A percentile compares a stretch with the other conserved stretches of the same genome.
phyloP scores from a whole-genome alignment of 768 basidiomycete species.

The Mrakia blollopis region DNA sequence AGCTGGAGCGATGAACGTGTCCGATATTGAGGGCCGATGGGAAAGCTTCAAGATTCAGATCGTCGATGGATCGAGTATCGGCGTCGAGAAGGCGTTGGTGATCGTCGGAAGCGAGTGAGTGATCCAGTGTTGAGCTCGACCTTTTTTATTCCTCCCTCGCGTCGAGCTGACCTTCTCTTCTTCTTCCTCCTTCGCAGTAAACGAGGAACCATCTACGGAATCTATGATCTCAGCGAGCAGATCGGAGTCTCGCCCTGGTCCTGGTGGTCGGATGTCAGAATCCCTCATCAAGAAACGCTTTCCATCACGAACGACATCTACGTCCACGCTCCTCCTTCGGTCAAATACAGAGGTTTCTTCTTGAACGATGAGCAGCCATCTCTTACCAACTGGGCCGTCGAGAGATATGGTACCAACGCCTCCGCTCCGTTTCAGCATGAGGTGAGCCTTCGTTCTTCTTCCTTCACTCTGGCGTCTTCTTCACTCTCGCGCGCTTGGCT shows the following conservation, averaged over 20 bases:
- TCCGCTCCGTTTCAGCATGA: constrained; percentile 56
- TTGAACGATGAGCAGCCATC: constrained; percentile 73
- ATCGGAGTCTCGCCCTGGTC: constrained; percentile 53
- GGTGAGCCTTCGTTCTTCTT: background rate
- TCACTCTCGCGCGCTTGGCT: background rate
- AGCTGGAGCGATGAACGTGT: constrained; percentile 54
- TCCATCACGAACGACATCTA: constrained; percentile 45
- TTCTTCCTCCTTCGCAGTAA: constrained; percentile 36
- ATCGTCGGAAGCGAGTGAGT: constrained; percentile 60
- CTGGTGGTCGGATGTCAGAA: constrained; percentile 76
- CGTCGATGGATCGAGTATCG: constrained; percentile 56
- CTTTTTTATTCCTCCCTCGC: background rate
- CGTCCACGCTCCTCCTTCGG: constrained; percentile 58
- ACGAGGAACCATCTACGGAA: constrained; percentile 60
- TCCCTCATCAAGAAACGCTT: constrained; percentile 51
- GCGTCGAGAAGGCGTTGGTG: constrained; percentile 59
- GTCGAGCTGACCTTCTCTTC: background rate
- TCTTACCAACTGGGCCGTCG: constrained; percentile 64
- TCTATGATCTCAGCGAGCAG: constrained; percentile 67
- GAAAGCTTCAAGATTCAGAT: constrained; percentile 57
- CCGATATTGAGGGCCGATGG: constrained; percentile 60
- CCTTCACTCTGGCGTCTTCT: too few species aligned
- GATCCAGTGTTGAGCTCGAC: background rate
- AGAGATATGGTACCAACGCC: constrained; percentile 60
- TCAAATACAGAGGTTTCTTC: constrained; percentile 64